phyloP scores from a whole-genome alignment of 352 stramenopile genomes.

The Globisporangium apiculatum region DNA sequence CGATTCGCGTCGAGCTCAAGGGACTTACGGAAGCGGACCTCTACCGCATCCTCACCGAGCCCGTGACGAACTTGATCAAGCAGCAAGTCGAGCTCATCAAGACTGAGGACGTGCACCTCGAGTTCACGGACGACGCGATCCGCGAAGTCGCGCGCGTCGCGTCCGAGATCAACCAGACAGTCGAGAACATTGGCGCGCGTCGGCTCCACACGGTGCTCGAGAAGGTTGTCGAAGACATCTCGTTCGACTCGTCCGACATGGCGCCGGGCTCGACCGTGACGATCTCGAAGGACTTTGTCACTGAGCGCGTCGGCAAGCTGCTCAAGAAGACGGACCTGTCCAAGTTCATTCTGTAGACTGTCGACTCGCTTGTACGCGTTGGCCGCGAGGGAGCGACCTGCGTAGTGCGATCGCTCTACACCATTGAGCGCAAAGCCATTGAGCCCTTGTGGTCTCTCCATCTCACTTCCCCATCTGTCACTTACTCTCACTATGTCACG shows the following conservation, averaged over 20 bases:
- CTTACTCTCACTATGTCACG: too few species aligned
- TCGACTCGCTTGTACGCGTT: not conserved
- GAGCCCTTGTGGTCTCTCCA: too few species aligned
- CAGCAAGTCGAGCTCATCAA: conserved; percentile 98
- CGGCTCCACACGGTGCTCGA: conserved; percentile 97
- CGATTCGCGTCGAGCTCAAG: conserved; percentile 98
- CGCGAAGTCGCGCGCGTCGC: conserved; percentile 95
- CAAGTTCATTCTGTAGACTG: conserved; percentile 97
- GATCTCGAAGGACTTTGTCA: conserved; percentile 93
- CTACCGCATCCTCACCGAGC: conserved; percentile 99
- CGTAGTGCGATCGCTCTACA: too few species aligned
- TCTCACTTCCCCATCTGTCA: too few species aligned
- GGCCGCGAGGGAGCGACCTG: not conserved
- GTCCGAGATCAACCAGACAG: conserved; percentile 92
- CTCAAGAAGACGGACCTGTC: conserved; percentile 95
- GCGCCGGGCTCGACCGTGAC: conserved; percentile 67
- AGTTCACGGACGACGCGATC: conserved; percentile 97
- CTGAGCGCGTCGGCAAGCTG: conserved; percentile 90
- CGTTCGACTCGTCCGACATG: conserved; percentile 96
- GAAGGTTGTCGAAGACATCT: conserved; percentile 98
- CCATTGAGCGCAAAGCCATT: too few species aligned
- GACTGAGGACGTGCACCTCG: conserved; percentile 93
- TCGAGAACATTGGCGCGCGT: conserved; percentile 98
- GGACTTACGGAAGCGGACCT: conserved; percentile 98
- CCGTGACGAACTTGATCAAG: conserved; percentile 97